Evolutionary conservation across 768 basidiomycete genomes (phyloP).

Genomic region (Mycena vulgaris): DNA sequence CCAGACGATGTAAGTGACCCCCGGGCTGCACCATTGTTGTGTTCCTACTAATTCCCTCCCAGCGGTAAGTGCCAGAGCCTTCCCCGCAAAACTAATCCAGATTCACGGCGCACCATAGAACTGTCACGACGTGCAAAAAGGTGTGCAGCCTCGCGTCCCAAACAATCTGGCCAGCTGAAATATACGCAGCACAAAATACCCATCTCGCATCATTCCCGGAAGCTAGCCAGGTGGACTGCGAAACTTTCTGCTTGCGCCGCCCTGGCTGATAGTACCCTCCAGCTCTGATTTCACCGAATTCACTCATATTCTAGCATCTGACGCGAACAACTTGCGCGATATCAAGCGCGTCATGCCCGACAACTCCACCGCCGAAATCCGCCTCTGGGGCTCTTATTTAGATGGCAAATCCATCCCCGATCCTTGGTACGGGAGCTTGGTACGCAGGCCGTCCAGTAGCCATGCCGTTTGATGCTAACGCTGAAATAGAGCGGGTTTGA

Average conservation of each 20-base stretch:
- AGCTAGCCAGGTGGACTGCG: constrained; percentile 55
- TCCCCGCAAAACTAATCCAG: neutral
- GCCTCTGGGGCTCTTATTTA: constrained; percentile 86
- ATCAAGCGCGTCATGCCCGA: constrained; percentile 66
- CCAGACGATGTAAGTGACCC: constrained; percentile 84
- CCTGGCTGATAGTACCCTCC: constrained; percentile 3
- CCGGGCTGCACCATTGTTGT: neutral
- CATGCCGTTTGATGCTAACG: neutral
- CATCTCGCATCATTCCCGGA: constrained; percentile 79
- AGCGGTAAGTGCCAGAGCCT: constrained; percentile 20
- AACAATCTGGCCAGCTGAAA: neutral
- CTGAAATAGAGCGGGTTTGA: constrained; percentile 77
- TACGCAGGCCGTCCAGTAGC: constrained; percentile 46
- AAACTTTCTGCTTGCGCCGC: neutral
- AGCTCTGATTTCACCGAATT: constrained; percentile 80
- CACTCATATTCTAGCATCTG: constrained; percentile 90
- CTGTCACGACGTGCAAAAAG: constrained; percentile 79
- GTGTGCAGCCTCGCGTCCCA: constrained; percentile 50
- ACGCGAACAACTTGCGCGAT: constrained; percentile 79
- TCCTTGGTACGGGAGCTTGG: constrained; percentile 86
- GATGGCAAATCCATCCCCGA: constrained; percentile 83
- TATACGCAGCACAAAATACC: constrained; percentile 76
- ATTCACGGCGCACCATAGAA: constrained; percentile 56
- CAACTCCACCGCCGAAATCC: constrained; percentile 73
- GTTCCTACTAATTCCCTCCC: neutral